Base-by-base conservation (phyloP, 108 stramenopile species). In the Fragilariopsis cylindrus region DNA sequence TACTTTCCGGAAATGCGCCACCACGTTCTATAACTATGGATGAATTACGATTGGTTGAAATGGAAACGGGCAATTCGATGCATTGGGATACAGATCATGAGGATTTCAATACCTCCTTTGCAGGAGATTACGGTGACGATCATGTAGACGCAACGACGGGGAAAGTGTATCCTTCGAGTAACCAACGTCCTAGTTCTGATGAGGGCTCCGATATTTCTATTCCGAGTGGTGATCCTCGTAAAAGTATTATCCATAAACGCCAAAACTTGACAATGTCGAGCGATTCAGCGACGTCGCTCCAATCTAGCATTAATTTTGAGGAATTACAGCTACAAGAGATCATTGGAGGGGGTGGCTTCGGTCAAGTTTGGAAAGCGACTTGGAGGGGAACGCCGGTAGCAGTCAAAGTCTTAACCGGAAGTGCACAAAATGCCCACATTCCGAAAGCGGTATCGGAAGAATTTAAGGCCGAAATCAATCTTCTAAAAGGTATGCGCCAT, bases 321-420 rank as follows among this genome's bases (percentile, higher is more conserved):
- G 92, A 95, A 63, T 56, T 97, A 19, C 81, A 87, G 44, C 49
- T 97, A 15, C 67, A 80, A 19, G 82, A 88, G 57, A 80, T 93
- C 9, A 95, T 97, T 77, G 96, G 96, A 48, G 96, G 96, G 7
- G 96, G 96, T 44, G 93, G 93, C 2, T 97, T 97, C 82, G 94
- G 94, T 48, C 90, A 93, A 80, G 94, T 97, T 15, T 95, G 93
- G 92, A 72, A 71, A 46, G 96, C 92, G 2, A 84, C 73, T 47
- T 96, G 90, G 92, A 78, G 85, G 66, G 88, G 90, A 16, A 96
- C 95, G 15, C 95, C 95, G 16, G 95, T 96, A 12, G 95, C 95
- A 4, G 95, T 96, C 18, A 96, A 96, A 74, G 84, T 96, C 1
- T 67, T 96, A 40, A 90, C 92, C 4, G 91, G 90, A 57, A 76